Evolutionary conservation across 495 filamentous ascomycete genomes (phyloP), one percentile per base, ranked within the genome.

Genomic region (Penicillium fimorum): DNA sequence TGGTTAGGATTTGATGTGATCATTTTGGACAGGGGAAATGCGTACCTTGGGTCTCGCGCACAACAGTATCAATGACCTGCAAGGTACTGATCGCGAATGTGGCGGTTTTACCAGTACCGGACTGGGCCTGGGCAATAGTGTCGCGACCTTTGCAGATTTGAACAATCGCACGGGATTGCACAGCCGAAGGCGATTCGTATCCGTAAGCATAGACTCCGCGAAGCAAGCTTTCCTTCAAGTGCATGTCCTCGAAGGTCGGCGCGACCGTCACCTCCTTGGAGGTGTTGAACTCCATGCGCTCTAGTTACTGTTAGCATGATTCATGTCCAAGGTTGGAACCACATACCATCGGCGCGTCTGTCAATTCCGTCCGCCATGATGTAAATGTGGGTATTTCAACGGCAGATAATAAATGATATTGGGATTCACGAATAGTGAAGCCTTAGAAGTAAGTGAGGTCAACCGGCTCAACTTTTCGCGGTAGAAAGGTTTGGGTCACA

Each of bases 101-200:
- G 10, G 94, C 94, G 22, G 94, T 99, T 80, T 99, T 99, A 78
- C 94, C 94, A 50, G 94, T 99, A 77, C 94, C 94, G 50, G 92
- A 96, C 80, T 99, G 94, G n/a, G 94, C 94, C 73, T 99, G 94
- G 33, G 94, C 94, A 71, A 99, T 99, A 49, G 91, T 96, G 70
- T 99, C 94, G 71, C 92, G 91, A 58, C 93, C 94, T 78, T 96
- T 97, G 84, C 92, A 97, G 67, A 98, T 92, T 73, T 97, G 93
- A 60, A 97, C 92, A 68, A 98, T 98, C 56, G 95, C 94, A 65
- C 94, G 88, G 43, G 91, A 96, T 75, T 98, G 94, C 17, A 98
- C 92, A 5, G 94, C 94, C 5, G 94, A 98, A 1, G 94, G 94
- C 0, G 91, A 96, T 69, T 98, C 94, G 72, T 96, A 98, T 47